Base-by-base conservation (phyloP, 192 early-diverging fungal genomes). In the Linnemannia schmuckeri region DNA sequence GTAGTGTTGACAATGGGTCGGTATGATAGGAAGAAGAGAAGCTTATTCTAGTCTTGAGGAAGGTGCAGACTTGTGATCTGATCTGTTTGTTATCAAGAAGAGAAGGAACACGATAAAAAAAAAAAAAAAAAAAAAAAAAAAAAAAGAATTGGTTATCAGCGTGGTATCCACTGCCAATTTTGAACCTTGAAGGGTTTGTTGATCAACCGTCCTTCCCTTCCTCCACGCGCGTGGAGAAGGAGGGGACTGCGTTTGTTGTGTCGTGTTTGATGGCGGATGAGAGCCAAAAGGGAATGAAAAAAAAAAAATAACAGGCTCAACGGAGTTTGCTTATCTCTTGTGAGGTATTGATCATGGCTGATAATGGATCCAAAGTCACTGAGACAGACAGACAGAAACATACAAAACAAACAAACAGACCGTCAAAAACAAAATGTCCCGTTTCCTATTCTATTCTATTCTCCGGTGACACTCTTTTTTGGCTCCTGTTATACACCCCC, bases 121-220 rank as follows among this genome's bases (percentile, higher is more conserved):
- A 18, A 54, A 57, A 24, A 37, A 37, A 37, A 37, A 37, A 37
- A 37, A 37, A 37, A 37, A 0, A 22, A 22, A 20, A 12, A 57
- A n/a, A 57, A 63, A 12, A 63, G 30, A 63, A 27, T 63, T 63
- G 61, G 61, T 63, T 63, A 63, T 63, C 61, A 63, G n/a, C 61
- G 9, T 33, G n/a, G 61, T 24, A 57, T 57, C 54, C 24, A 57
- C 52, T 15, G 52, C 6, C 52, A 22, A 18, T n/a, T 54, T 54
- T 54, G 54, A 57, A 57, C 54, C 54, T 57, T 57, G 24, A 9
- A 6, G 54, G 24, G 15, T 49, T 49, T 49, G 3, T 49, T 49
- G 47, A 49, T 49, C 18, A 17, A 49, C 17, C 47, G 17, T 20
- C 47, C 13, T 49, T 15, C 18, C 61, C 22, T 30, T 63, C 1